Percentiles rank a stretch among this genome's conserved stretches.
phyloP scores from a whole-genome alignment of 495 filamentous ascomycete genomes.

The Rhypophila decipiens region DNA sequence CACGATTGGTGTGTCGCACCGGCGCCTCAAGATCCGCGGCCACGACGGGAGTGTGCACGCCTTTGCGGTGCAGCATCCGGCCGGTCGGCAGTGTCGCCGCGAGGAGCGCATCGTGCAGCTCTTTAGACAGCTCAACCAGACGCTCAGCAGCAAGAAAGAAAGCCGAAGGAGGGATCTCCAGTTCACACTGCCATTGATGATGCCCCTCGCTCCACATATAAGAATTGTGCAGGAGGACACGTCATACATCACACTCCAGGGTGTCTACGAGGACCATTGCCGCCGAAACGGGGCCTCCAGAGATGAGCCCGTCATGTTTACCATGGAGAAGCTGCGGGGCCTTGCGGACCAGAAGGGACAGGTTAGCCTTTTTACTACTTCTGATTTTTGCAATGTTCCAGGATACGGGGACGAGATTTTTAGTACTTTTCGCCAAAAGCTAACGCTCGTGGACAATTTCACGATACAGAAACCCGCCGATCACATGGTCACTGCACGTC shows the following conservation, averaged over 20 bases:
- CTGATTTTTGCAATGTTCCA: no score
- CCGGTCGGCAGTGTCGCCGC: conserved; percentile 80
- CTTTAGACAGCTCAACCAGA: conserved; percentile 96
- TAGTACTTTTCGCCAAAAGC: no score
- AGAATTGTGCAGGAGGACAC: conserved; percentile 91
- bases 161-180: conserved; percentile 86
- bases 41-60: conserved; percentile 93
- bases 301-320: conserved; percentile 91
- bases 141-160: conserved; percentile 85
- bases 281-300: conserved; percentile 77
- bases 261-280: conserved; percentile 92
- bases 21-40: conserved; percentile 91
- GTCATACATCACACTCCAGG: conserved; percentile 90
- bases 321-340: conserved; percentile 83
- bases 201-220: conserved; percentile 88
- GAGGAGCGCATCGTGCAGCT: conserved; percentile 94
- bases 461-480: conserved; percentile 53
- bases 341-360: conserved; percentile 60
- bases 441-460: conserved; percentile 17
- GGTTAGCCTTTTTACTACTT: conserved; percentile 35
- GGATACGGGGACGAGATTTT: no score
- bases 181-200: conserved; percentile 92
- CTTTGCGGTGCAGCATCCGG: conserved; percentile 93
- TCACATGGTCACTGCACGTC: conserved; percentile 57
- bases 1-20: conserved; percentile 79